Conservation (phyloP, 495 filamentous ascomycete genomes). For the Evernia prunastri region DNA sequence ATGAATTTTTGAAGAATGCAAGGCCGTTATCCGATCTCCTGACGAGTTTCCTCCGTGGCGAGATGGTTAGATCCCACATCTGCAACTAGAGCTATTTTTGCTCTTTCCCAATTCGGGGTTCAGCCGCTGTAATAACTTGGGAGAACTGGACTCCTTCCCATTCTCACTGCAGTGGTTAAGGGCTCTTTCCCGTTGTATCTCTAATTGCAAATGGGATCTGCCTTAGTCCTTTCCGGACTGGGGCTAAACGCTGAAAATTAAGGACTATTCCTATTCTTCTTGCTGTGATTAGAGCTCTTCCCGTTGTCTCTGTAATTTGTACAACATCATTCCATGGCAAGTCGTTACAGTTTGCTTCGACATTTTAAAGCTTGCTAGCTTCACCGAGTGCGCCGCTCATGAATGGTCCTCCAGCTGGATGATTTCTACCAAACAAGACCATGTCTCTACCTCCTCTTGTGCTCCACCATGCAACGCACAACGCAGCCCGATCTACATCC, state of each 20-base stretch:
- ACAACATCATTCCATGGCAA: not conserved
- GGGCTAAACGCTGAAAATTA: not conserved
- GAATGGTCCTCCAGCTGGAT: conserved; percentile 34
- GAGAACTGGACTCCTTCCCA: no score
- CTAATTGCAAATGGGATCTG: not conserved
- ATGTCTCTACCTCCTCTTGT: conserved; percentile 60
- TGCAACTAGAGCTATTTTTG: no score
- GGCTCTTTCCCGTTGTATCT: no score
- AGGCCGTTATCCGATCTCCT: not conserved
- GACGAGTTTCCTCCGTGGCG: not conserved
- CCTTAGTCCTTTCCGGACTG: not conserved
- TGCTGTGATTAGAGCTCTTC: not conserved
- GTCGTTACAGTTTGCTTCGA: not conserved
- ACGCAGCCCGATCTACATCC: conserved; percentile 76
- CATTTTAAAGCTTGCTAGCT: conserved; percentile 21
- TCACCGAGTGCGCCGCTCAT: conserved; percentile 56
- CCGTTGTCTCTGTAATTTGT: not conserved
- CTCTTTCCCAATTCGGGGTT: no score
- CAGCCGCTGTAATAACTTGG: no score
- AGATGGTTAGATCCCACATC: no score
- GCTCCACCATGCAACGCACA: conserved; percentile 85
- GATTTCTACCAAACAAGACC: conserved; percentile 48
- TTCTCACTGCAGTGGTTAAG: no score
- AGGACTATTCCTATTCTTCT: not conserved
- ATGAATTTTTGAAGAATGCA: not conserved